Conservation (phyloP, 2,329 filamentous ascomycete genomes). For the Colletotrichum godetiae region DNA sequence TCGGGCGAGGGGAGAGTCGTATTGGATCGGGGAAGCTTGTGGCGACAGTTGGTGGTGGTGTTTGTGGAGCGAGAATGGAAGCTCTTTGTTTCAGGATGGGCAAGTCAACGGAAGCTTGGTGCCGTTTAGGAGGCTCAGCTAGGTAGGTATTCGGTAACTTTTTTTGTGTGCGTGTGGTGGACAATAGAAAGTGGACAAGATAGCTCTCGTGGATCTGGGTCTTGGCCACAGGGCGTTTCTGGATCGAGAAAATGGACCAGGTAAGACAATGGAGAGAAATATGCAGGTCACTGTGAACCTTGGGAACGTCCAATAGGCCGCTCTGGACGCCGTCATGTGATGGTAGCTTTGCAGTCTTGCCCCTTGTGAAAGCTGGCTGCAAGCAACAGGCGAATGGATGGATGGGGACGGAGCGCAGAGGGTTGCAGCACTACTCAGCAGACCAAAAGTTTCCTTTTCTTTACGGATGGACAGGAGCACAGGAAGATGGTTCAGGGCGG, state of each 20-base stretch:
- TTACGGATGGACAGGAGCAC: neutral
- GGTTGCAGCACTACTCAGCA: neutral
- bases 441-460: neutral
- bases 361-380: conserved; percentile 28
- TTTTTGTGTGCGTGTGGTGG: neutral
- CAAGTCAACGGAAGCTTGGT: neutral
- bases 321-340: conserved; percentile 31
- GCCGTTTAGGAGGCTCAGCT: neutral
- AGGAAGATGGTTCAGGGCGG: neutral
- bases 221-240: conserved; percentile 9
- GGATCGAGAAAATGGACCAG: conserved; percentile 13
- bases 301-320: conserved; percentile 20
- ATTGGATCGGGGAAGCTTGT: neutral
- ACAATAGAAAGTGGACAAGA: neutral
- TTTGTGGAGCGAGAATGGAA: neutral
- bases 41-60: neutral
- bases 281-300: conserved; percentile 24
- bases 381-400: conserved; percentile 6
- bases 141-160: neutral
- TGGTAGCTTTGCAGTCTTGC: neutral
- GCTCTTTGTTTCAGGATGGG: conserved; percentile 18
- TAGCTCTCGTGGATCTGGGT: conserved; percentile 5
- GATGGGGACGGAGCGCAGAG: neutral
- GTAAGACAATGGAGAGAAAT: conserved; percentile 2
- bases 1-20: neutral